A percentile compares a stretch with the other conserved stretches of the same genome.
phyloP scores from a whole-genome alignment of 352 stramenopile species.

The Phytophthora quininea region DNA sequence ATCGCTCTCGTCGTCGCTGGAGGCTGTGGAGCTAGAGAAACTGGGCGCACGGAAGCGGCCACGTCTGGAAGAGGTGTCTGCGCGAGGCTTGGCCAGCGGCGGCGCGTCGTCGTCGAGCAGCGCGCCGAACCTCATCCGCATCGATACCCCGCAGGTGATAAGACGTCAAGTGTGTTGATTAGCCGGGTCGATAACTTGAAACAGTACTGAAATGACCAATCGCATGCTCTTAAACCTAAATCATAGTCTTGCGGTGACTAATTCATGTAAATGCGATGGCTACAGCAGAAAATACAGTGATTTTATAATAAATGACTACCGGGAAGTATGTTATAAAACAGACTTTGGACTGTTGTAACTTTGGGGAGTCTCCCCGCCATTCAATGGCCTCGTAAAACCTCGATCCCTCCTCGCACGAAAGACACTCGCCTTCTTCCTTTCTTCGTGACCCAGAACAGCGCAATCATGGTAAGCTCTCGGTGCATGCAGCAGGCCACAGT shows the following conservation, averaged over 20 bases:
- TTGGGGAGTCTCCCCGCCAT: constrained; percentile 47
- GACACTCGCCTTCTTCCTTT: constrained; percentile 91
- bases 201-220: too few relatives aligned
- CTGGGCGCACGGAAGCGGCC: constrained; percentile 59
- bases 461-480: constrained; percentile 72
- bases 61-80: neutral
- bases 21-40: constrained; percentile 45
- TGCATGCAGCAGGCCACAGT: neutral
- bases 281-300: too few relatives aligned
- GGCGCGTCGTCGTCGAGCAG: constrained; percentile 25
- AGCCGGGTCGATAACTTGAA: too few relatives aligned
- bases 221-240: too few relatives aligned
- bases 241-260: too few relatives aligned
- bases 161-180: neutral
- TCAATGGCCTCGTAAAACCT: constrained; percentile 24
- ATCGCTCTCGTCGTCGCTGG: constrained; percentile 47
- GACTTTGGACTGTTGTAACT: too few relatives aligned
- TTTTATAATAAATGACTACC: too few relatives aligned
- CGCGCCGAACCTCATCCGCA: constrained; percentile 62
- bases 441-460: constrained; percentile 83
- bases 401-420: constrained; percentile 34
- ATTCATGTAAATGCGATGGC: too few relatives aligned
- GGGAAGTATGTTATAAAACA: too few relatives aligned
- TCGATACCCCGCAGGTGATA: neutral
- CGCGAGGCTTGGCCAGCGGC: constrained; percentile 3